Evolutionary conservation across 2,329 filamentous ascomycete genomes (phyloP).

Genomic region (Colletotrichum somersetense): DNA sequence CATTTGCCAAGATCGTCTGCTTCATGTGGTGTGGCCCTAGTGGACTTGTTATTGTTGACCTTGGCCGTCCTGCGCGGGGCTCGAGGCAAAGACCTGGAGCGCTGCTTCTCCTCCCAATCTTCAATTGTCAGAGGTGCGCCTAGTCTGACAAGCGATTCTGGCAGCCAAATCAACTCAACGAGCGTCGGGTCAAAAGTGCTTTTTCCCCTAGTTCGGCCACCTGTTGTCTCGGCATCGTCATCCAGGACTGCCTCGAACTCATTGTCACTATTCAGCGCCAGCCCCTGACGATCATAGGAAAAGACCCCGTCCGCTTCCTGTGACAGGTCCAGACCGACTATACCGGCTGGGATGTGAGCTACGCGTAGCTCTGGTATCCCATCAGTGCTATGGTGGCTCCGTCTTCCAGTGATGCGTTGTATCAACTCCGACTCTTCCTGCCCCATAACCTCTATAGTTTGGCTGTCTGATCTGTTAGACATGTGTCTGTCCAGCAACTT

Average conservation of each 20-base stretch:
- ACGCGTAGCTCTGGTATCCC: constrained; percentile 82
- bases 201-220: constrained; percentile 42
- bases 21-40: constrained; percentile 44
- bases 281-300: constrained; percentile 62
- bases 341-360: constrained; percentile 79
- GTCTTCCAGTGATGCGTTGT: constrained; percentile 73
- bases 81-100: constrained; percentile 45
- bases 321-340: constrained; percentile 83
- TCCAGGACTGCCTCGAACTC: constrained; percentile 64
- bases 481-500: constrained; percentile 60
- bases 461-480: constrained; percentile 46
- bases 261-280: constrained; percentile 76
- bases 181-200: constrained; percentile 74
- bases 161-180: constrained; percentile 62
- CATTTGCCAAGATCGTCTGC: constrained; percentile 56
- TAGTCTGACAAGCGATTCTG: constrained; percentile 49
- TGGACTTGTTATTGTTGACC: constrained; percentile 40
- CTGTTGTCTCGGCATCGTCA: constrained; percentile 43
- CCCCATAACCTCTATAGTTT: constrained; percentile 46
- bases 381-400: constrained; percentile 81
- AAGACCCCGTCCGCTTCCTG: constrained; percentile 76
- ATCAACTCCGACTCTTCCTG: constrained; percentile 68
- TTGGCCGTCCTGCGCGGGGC: constrained; percentile 39
- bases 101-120: constrained; percentile 47
- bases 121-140: constrained; percentile 42